phyloP scores from a whole-genome alignment of 2,329 filamentous ascomycete genomes.

The Neonectria punicea region DNA sequence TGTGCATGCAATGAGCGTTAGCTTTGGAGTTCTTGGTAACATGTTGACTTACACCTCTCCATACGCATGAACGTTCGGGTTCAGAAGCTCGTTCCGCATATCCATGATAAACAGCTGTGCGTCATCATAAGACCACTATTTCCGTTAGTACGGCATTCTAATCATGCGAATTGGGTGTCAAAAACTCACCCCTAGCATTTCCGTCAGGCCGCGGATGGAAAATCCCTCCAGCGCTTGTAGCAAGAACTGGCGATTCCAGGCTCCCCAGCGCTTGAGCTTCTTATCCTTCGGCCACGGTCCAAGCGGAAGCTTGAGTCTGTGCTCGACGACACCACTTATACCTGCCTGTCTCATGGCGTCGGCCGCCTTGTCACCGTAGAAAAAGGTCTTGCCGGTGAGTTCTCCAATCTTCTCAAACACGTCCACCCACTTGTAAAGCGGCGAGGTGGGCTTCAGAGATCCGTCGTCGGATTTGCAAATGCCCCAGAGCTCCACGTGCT shows the following conservation, averaged over 20 bases:
- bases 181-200: conserved; percentile 27
- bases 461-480: conserved; percentile 38
- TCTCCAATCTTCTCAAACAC: conserved; percentile 29
- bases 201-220: conserved; percentile 32
- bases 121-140: conserved; percentile 21
- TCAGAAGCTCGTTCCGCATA: conserved; percentile 24
- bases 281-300: conserved; percentile 45
- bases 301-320: conserved; percentile 27
- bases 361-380: conserved; percentile 29
- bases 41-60: conserved; percentile 9
- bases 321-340: conserved; percentile 25
- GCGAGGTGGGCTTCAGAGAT: conserved; percentile 32
- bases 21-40: neutral
- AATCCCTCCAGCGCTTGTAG: conserved; percentile 35
- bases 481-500: conserved; percentile 26
- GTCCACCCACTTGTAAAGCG: conserved; percentile 35
- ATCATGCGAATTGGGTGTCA: neutral
- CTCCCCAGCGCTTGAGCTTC: conserved; percentile 35
- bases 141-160: neutral
- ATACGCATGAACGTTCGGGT: conserved; percentile 20
- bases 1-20: neutral
- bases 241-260: conserved; percentile 33
- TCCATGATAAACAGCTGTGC: conserved; percentile 20
- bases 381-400: conserved; percentile 31
- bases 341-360: conserved; percentile 32